These are phyloP conservation scores for Ilyonectria destructans DNA, from an alignment of 2,329 filamentous ascomycete genomes.

Conservation along the genomic window DNA sequence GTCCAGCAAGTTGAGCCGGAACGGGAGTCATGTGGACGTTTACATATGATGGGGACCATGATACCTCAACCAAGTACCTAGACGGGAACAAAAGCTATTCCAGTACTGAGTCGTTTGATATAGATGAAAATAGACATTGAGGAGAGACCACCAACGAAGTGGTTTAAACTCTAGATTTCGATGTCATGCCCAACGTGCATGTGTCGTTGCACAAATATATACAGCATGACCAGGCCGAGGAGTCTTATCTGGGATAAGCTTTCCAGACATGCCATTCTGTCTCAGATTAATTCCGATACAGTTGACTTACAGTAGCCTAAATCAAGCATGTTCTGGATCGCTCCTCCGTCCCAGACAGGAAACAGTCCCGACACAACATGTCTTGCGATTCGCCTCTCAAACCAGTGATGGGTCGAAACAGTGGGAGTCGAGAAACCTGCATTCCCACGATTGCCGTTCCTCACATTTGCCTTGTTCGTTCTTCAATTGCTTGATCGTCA, in stretches of 20 bases:
- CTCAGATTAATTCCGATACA: not conserved
- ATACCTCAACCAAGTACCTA: conserved; percentile 15
- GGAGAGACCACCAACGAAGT: not conserved
- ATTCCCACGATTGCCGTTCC: not conserved
- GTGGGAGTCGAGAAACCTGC: conserved; percentile 5
- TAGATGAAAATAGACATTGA: conserved; percentile 22
- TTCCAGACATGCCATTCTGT: not conserved
- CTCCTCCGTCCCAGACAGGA: not conserved
- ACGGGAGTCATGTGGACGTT: not conserved
- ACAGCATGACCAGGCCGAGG: not conserved
- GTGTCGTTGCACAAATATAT: not conserved
- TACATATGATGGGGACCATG: conserved; percentile 1
- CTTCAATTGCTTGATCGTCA: conserved; percentile 9
- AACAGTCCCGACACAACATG: not conserved
- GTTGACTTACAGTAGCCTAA: not conserved
- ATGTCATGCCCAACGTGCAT: not conserved
- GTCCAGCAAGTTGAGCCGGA: not conserved
- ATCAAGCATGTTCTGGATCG: not conserved
- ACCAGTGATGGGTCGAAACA: not conserved
- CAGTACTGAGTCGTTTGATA: not conserved
- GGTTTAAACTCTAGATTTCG: not conserved
- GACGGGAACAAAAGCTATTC: conserved; percentile 5
- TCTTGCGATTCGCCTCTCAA: not conserved
- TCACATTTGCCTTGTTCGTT: not conserved
- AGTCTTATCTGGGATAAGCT: not conserved